Percentiles rank a stretch among this genome's conserved stretches.
Evolutionary conservation across 2,329 filamentous ascomycete genomes (phyloP).

Genomic region (Beauveria brongniartii): DNA sequence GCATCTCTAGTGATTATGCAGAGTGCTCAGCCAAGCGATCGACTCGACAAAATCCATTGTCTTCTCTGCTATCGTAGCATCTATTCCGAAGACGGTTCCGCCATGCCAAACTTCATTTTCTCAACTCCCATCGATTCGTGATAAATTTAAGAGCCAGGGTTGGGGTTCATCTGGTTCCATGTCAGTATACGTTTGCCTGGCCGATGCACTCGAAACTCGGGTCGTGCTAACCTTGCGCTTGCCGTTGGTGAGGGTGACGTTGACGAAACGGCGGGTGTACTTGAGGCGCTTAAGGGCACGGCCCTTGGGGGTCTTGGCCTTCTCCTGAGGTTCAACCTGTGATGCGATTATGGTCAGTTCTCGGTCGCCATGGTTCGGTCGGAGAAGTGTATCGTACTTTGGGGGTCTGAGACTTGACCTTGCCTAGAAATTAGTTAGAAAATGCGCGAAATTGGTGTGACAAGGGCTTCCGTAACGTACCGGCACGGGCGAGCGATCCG

Average conservation of each 20-base stretch:
- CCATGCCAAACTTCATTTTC: conserved; percentile 23
- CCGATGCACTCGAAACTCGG: background rate
- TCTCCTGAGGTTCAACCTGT: conserved; percentile 84
- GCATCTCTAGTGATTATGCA: conserved; percentile 21
- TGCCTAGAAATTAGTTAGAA: conserved; percentile 65
- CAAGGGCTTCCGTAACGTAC: conserved; percentile 26
- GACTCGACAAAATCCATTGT: conserved; percentile 29
- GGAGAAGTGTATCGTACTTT: conserved; percentile 54
- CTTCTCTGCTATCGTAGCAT: conserved; percentile 25
- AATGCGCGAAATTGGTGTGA: conserved; percentile 12
- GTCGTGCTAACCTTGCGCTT: conserved; percentile 78
- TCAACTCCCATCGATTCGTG: conserved; percentile 19
- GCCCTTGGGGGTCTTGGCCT: conserved; percentile 94
- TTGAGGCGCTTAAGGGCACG: conserved; percentile 93
- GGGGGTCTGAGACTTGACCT: conserved; percentile 95
- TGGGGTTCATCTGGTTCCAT: conserved; percentile 68
- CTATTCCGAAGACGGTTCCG: conserved; percentile 24
- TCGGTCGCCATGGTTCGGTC: conserved; percentile 19
- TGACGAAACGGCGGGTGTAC: conserved; percentile 97
- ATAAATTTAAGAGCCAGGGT: conserved; percentile 58
- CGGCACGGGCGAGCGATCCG: conserved; percentile 85
- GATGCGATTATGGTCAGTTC: conserved; percentile 21
- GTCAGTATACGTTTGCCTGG: background rate
- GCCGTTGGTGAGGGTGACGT: conserved; percentile 93
- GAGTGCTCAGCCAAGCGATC: conserved; percentile 28